Percentiles rank a stretch among this genome's conserved stretches.
phyloP scores from a whole-genome alignment of 2,329 filamentous ascomycete species.

The Microsporum audouinii region DNA sequence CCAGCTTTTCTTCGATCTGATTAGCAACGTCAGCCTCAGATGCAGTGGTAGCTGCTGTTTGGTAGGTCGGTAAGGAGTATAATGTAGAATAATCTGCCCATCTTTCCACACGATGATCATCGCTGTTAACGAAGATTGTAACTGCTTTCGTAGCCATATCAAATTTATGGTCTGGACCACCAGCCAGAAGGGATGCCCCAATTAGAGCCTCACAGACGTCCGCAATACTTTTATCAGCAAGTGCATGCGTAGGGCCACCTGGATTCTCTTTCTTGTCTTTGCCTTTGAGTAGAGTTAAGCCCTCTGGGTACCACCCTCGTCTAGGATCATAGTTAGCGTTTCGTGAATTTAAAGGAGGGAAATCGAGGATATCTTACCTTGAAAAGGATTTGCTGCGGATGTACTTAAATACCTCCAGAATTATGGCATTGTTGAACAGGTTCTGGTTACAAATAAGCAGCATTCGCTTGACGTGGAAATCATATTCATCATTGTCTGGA shows the following conservation, averaged over 20 bases:
- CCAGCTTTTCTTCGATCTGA: conserved; percentile 49
- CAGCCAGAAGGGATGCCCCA: conserved; percentile 60
- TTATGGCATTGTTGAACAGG: conserved; percentile 63
- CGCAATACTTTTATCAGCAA: conserved; percentile 82
- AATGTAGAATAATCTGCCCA: conserved; percentile 63
- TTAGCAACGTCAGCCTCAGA: conserved; percentile 57
- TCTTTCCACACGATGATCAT: conserved; percentile 55
- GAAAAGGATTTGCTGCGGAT: conserved; percentile 76
- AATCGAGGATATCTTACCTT: conserved; percentile 34
- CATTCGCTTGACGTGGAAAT: conserved; percentile 87
- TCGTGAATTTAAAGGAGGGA: neutral
- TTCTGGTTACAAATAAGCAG: conserved; percentile 82
- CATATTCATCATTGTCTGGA: conserved; percentile 68
- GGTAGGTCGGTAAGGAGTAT: conserved; percentile 62
- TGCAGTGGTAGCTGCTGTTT: conserved; percentile 50
- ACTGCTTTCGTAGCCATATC: conserved; percentile 50
- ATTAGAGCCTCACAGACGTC: conserved; percentile 94
- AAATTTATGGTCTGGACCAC: conserved; percentile 41
- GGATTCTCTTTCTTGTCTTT: conserved; percentile 47
- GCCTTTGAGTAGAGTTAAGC: conserved; percentile 60
- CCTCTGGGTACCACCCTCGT: conserved; percentile 79
- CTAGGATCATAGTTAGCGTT: conserved; percentile 25
- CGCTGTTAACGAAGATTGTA: conserved; percentile 51
- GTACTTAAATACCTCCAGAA: conserved; percentile 56
- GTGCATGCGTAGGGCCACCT: conserved; percentile 44